These are phyloP conservation scores for Solanum dulcamara DNA, from an alignment of 257 asterid species.

Conservation along the genomic window DNA sequence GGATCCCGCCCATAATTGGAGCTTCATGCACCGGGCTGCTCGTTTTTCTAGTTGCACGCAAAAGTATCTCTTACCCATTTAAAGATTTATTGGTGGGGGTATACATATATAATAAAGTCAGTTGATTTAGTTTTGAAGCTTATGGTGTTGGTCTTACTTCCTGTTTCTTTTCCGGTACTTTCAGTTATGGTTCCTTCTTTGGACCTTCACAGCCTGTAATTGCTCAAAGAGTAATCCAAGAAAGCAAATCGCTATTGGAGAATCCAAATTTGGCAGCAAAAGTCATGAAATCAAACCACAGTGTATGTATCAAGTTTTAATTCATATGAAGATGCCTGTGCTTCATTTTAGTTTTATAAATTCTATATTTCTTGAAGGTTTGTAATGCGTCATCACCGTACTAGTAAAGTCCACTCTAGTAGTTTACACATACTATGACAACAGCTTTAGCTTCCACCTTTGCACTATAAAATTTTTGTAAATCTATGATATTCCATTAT, in stretches of 20 bases:
- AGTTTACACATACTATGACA: not conserved
- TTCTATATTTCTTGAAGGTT: too few relatives aligned
- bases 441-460: not conserved
- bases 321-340: not conserved
- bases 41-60: not conserved
- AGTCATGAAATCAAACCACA: slow-evolving; percentile 23
- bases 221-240: slow-evolving; percentile 89
- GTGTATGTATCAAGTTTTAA: slow-evolving; percentile 22
- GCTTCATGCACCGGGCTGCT: not conserved
- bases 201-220: slow-evolving; percentile 93
- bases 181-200: slow-evolving; percentile 91
- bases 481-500: not conserved
- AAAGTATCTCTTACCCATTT: not conserved
- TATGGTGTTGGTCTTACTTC: not conserved
- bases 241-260: slow-evolving; percentile 84
- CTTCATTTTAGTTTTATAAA: not conserved
- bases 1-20: not conserved
- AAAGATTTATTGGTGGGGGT: not conserved
- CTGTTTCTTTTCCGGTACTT: not conserved
- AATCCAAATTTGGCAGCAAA: slow-evolving; percentile 66
- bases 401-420: not conserved
- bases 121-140: not conserved
- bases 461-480: not conserved
- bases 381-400: not conserved
- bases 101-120: not conserved